Base-by-base conservation (phyloP, 1,284 basidiomycete genomes). In the Puccinia coronata region DNA sequence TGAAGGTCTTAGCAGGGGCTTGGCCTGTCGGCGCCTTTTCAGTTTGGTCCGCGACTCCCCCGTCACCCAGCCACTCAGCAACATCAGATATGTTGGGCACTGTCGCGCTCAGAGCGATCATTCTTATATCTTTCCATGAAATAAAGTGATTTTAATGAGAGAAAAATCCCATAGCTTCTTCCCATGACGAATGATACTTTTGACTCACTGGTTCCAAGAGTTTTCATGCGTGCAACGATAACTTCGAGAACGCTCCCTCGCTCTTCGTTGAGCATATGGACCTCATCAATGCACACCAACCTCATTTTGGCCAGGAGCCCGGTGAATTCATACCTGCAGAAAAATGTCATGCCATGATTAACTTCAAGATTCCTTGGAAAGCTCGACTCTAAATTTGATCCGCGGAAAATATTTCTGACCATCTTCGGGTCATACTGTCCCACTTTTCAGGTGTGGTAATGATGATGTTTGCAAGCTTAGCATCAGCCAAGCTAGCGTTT, bases 161-260 rank as follows among this genome's bases (percentile, higher is more conserved):
- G 82, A 72, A 80, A 39, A 82, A 82, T 57, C 31, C 25, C 8
- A 43, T 55, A 14, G 59, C 39, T 63, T 9, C 57, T 9, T 34
- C 49, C 63, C 14, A 5, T 25, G 53, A 55, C 28, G 36, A n/a
- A 23, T 41, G 5, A 28, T 49, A 47, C n/a, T 51, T 41, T 41
- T n/a, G 63, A 75, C n/a, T 75, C 82, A 53, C 90, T 91, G 5
- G 90, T 90, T 0, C 84, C 84, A 70, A 87, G 86, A 2, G 90
- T 87, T 86, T 92, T 94, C 93, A 97, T 96, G n/a, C 96, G 91
- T 0, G 94, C 92, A 41, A 97, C 89, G 9, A 98, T 90, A 5
- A 97, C 96, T 87, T 99, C 96, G 3, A 99, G 89, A 3, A 93
- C 94, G 81, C 94, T 93, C 28, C 96, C 95, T 55, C 95, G 90